A percentile compares a stretch with the other conserved stretches of the same genome.
These are phyloP conservation scores for Kwoniella heveanensis DNA, from an alignment of 768 basidiomycete species.

Conservation along the genomic window DNA sequence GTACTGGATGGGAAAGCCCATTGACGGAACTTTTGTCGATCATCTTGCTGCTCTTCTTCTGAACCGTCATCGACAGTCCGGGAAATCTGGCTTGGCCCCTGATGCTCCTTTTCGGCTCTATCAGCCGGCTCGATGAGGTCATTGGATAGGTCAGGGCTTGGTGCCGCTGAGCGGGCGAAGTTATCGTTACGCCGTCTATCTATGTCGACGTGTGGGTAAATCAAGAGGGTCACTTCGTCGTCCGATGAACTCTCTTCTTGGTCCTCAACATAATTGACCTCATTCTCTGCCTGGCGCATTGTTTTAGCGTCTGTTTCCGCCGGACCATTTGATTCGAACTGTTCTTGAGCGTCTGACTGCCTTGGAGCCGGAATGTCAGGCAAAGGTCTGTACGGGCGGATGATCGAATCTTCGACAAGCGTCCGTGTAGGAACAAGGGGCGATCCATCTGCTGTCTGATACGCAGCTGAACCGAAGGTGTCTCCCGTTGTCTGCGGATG, in stretches of 20 bases:
- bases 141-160: slow-evolving; percentile 10
- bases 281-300: neutral
- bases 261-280: neutral
- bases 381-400: slow-evolving; percentile 2
- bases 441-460: slow-evolving; percentile 15
- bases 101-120: neutral
- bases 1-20: slow-evolving; percentile 22
- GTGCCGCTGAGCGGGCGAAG: slow-evolving; percentile 16
- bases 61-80: neutral
- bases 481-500: slow-evolving; percentile 4
- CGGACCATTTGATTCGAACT: too few relatives aligned
- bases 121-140: neutral
- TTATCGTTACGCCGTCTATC: neutral
- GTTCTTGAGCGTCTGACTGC: neutral
- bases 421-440: slow-evolving; percentile 7
- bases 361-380: slow-evolving; percentile 9
- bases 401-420: neutral
- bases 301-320: neutral
- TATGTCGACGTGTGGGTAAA: slow-evolving; percentile 1
- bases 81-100: neutral
- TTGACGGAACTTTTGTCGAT: slow-evolving; percentile 15
- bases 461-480: slow-evolving; percentile 11
- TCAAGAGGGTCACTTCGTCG: neutral
- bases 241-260: neutral
- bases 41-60: neutral